A percentile compares a stretch with the other conserved stretches of the same genome.
Conservation (phyloP, 2,329 filamentous ascomycete species). For the Claviceps digitariae region DNA sequence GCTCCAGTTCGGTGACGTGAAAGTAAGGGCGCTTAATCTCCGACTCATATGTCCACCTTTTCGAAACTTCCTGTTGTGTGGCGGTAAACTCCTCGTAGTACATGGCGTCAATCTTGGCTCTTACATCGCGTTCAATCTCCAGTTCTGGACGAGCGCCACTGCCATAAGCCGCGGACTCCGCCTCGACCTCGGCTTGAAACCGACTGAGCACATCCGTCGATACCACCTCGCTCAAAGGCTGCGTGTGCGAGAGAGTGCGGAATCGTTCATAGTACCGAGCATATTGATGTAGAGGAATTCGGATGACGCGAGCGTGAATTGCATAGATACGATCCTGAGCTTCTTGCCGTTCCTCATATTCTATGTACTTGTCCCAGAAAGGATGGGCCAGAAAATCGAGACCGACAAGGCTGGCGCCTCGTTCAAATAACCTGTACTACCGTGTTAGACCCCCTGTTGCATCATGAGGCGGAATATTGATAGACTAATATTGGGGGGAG, state of each 20-base stretch:
- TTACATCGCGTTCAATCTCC: constrained; percentile 73
- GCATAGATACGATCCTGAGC: constrained; percentile 72
- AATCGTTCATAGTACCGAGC: constrained; percentile 90
- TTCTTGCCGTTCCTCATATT: constrained; percentile 87
- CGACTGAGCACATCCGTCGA: constrained; percentile 52
- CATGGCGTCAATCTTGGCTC: constrained; percentile 63
- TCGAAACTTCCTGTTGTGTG: constrained; percentile 78
- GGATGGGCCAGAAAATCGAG: constrained; percentile 89
- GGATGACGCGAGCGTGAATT: constrained; percentile 68
- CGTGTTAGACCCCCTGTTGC: constrained; percentile 13
- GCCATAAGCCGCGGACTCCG: constrained; percentile 42
- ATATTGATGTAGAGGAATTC: constrained; percentile 93
- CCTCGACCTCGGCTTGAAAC: constrained; percentile 59
- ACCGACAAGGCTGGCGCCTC: constrained; percentile 70
- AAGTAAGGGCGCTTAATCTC: constrained; percentile 96
- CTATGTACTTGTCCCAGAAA: constrained; percentile 98
- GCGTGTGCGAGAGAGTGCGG: constrained; percentile 58
- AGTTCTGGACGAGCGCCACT: constrained; percentile 49
- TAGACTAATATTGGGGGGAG: constrained; percentile 2
- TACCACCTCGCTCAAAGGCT: constrained; percentile 60
- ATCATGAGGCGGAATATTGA: background rate
- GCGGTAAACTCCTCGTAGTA: constrained; percentile 69
- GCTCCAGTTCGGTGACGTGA: constrained; percentile 85
- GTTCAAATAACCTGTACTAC: constrained; percentile 74
- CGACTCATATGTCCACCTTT: constrained; percentile 88